Conservation (phyloP, 768 basidiomycete genomes). For the Coprinellus aureogranulatus region DNA sequence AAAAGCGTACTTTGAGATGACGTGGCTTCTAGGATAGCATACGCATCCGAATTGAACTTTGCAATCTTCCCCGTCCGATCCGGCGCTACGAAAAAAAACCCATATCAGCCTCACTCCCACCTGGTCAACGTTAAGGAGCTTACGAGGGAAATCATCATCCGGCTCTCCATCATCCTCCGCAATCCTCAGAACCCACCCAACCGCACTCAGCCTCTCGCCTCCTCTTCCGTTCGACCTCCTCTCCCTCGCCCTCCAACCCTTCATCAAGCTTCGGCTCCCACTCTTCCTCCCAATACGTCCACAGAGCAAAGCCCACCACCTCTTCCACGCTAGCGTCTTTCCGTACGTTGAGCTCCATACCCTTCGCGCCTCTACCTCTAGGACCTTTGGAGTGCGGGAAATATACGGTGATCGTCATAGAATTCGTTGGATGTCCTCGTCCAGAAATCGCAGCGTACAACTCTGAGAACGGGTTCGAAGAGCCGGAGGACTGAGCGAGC, state of each 20-base stretch:
- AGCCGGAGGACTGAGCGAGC: conserved; percentile 63
- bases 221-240: conserved; percentile 57
- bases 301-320: conserved; percentile 89
- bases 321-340: conserved; percentile 93
- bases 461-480: conserved; percentile 84
- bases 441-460: conserved; percentile 85
- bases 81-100: conserved; percentile 60
- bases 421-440: conserved; percentile 56
- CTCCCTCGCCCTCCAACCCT: conserved; percentile 40
- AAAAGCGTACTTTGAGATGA: conserved; percentile 58
- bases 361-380: conserved; percentile 52
- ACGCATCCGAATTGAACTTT: conserved; percentile 88
- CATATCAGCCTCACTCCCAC: too few species aligned
- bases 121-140: conserved; percentile 31
- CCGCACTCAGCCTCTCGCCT: conserved; percentile 60
- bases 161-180: conserved; percentile 98
- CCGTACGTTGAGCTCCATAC: conserved; percentile 73
- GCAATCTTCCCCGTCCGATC: conserved; percentile 82
- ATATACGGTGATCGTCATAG: conserved; percentile 69
- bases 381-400: conserved; percentile 79
- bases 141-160: conserved; percentile 97
- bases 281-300: conserved; percentile 89
- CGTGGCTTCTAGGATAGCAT: conserved; percentile 81
- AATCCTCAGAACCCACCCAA: conserved; percentile 91
- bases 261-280: conserved; percentile 78